phyloP scores from a whole-genome alignment of 192 early-diverging fungal species.

The Phlyctochytrium planicorne region DNA sequence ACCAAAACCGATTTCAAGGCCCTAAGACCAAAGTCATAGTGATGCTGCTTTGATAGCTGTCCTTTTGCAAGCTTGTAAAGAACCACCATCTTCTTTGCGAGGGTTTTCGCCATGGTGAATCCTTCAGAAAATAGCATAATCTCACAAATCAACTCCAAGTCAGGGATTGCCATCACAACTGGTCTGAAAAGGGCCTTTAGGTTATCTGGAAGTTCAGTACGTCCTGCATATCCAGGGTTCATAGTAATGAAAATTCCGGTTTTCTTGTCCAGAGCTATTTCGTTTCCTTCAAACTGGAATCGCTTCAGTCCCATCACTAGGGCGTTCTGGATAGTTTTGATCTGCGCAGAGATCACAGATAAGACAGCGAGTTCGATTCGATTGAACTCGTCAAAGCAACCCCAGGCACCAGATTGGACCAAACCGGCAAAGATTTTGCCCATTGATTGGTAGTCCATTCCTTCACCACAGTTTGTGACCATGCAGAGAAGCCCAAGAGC shows the following conservation, averaged over 20 bases:
- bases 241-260: slow-evolving; percentile 64
- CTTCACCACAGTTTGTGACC: slow-evolving; percentile 64
- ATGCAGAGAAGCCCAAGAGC: slow-evolving; percentile 59
- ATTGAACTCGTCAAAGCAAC: slow-evolving; percentile 67
- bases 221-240: slow-evolving; percentile 62
- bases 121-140: slow-evolving; percentile 73
- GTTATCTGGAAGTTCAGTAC: slow-evolving; percentile 63
- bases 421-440: slow-evolving; percentile 64
- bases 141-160: slow-evolving; percentile 63
- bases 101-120: slow-evolving; percentile 67
- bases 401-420: slow-evolving; percentile 63
- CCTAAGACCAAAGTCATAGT: slow-evolving; percentile 62
- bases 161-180: slow-evolving; percentile 61
- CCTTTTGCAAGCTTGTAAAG: slow-evolving; percentile 61
- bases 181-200: slow-evolving; percentile 64
- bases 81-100: slow-evolving; percentile 72
- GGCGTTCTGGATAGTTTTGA: slow-evolving; percentile 62
- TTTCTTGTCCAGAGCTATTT: slow-evolving; percentile 54
- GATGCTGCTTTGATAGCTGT: slow-evolving; percentile 61
- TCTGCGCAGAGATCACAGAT: slow-evolving; percentile 62
- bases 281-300: slow-evolving; percentile 65
- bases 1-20: slow-evolving; percentile 61
- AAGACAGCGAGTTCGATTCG: slow-evolving; percentile 61
- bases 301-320: slow-evolving; percentile 49
- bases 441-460: slow-evolving; percentile 65